Conservation (phyloP, 768 basidiomycete genomes). For the Naematelia encephala region DNA sequence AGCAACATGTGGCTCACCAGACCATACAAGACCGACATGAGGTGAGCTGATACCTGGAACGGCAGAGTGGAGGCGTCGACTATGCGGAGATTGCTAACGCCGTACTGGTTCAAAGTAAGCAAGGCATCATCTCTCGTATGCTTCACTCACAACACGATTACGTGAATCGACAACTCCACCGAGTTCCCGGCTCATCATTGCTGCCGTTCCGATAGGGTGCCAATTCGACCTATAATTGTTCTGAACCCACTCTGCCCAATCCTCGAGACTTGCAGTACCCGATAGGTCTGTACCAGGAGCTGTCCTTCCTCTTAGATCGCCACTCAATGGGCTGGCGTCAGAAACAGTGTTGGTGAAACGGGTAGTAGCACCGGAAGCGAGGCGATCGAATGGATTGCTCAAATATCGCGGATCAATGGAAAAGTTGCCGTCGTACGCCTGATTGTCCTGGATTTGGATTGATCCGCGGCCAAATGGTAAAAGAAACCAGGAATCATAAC, state of each 20-base stretch:
- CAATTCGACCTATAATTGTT: slow-evolving; percentile 35
- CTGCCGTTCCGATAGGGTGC: slow-evolving; percentile 45
- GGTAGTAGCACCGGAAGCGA: slow-evolving; percentile 37
- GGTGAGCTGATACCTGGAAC: slow-evolving; percentile 42
- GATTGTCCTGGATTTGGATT: slow-evolving; percentile 37
- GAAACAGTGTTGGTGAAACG: slow-evolving; percentile 30
- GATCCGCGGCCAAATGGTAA: slow-evolving; percentile 42
- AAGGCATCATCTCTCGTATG: neutral
- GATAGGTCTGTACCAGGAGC: neutral
- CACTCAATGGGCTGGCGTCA: slow-evolving; percentile 13
- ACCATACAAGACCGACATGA: slow-evolving; percentile 42
- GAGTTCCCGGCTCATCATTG: slow-evolving; percentile 41
- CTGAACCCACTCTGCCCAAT: slow-evolving; percentile 34
- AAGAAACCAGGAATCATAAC: slow-evolving; percentile 33
- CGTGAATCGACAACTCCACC: slow-evolving; percentile 39
- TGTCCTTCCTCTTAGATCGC: neutral
- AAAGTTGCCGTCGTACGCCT: slow-evolving; percentile 23
- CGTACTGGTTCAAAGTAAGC: slow-evolving; percentile 22
- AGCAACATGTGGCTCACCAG: slow-evolving; percentile 18
- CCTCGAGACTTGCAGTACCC: neutral
- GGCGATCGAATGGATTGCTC: slow-evolving; percentile 29
- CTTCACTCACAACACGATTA: slow-evolving; percentile 29
- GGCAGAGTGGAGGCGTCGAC: slow-evolving; percentile 42
- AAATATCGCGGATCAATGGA: slow-evolving; percentile 40
- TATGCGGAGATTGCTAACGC: slow-evolving; percentile 34